phyloP scores from a whole-genome alignment of 2,329 filamentous ascomycete genomes.

The Fusarium duplospermum region DNA sequence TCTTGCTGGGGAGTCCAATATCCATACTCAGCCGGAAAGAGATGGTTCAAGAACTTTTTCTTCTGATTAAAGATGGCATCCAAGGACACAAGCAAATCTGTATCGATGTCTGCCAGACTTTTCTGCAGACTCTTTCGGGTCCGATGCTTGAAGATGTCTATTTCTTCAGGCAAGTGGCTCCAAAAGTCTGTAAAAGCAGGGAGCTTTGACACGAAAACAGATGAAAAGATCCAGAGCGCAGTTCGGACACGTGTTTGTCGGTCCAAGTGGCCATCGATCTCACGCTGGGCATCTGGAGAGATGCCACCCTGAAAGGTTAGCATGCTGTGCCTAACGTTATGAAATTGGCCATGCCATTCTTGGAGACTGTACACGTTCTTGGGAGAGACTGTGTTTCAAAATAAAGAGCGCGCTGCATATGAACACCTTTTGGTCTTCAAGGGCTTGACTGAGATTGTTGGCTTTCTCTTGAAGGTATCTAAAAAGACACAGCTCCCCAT shows the following conservation, averaged over 20 bases:
- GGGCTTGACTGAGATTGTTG: background rate
- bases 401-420: background rate
- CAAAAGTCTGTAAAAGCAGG: background rate
- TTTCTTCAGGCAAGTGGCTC: background rate
- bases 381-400: background rate
- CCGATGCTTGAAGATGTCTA: background rate
- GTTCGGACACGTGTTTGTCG: background rate
- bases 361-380: background rate
- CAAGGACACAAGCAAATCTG: background rate
- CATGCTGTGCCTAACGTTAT: too few species aligned
- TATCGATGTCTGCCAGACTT: background rate
- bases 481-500: background rate
- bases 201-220: background rate
- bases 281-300: background rate
- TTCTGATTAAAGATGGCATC: background rate
- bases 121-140: background rate
- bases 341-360: too few species aligned
- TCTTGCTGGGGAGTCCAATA: background rate
- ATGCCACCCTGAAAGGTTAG: too few species aligned
- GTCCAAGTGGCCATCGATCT: background rate
- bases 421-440: background rate
- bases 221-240: background rate
- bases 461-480: background rate
- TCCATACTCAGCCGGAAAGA: background rate
- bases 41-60: background rate